A percentile compares a stretch with the other conserved stretches of the same genome.
These are phyloP conservation scores for Chiua sp. DNA, from an alignment of 1,284 basidiomycete genomes.

Conservation along the genomic window DNA sequence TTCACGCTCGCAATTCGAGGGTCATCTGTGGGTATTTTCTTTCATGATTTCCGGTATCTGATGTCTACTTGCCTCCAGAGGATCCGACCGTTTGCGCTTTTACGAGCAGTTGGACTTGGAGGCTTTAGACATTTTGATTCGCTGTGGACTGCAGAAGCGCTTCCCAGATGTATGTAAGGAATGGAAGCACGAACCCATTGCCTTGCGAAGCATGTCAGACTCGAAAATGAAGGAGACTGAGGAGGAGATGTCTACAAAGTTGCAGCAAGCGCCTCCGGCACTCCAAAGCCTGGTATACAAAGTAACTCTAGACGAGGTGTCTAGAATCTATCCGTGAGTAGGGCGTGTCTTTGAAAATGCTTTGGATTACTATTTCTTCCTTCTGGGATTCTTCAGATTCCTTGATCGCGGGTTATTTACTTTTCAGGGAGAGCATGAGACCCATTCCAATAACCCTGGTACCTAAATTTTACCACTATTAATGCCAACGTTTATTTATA, in stretches of 20 bases:
- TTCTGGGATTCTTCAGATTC: constrained; percentile 10
- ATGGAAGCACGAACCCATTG: constrained; percentile 25
- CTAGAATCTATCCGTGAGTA: constrained; percentile 35
- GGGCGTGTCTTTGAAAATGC: not conserved
- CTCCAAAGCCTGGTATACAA: constrained; percentile 27
- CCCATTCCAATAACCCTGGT: constrained; percentile 11
- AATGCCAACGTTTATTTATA: not conserved
- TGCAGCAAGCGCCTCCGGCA: constrained; percentile 4
- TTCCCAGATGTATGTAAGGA: constrained; percentile 24
- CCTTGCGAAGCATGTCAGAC: not conserved
- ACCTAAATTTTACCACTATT: not conserved
- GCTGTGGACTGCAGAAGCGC: constrained; percentile 35
- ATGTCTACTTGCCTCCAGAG: constrained; percentile 19
- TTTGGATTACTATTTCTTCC: not conserved
- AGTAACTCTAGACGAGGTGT: constrained; percentile 23
- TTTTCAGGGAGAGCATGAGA: not conserved
- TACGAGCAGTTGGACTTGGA: constrained; percentile 32
- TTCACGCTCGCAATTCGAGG: constrained; percentile 18
- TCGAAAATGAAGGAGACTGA: not conserved
- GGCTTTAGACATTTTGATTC: constrained; percentile 36
- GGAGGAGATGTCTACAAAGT: not conserved
- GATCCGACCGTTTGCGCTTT: constrained; percentile 32
- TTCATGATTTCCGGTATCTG: too few relatives aligned
- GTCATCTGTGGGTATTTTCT: constrained; percentile 18
- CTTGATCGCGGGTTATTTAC: constrained; percentile 20